Evolutionary conservation across 345 rosid species (phyloP), one percentile per base, ranked within the genome.

Genomic region (Bruguiera parviflora): DNA sequence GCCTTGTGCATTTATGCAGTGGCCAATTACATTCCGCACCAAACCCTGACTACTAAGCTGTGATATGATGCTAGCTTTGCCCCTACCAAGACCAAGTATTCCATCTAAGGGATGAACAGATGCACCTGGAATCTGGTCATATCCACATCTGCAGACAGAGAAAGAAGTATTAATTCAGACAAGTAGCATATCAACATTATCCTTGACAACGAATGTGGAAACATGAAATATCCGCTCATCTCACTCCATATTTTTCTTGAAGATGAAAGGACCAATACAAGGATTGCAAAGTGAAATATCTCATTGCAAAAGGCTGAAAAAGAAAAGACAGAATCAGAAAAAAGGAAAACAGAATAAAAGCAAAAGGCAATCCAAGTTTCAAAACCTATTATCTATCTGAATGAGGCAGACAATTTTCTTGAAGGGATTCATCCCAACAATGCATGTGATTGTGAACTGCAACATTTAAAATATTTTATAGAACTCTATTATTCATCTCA

Each of bases 71-170:
- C 97, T 86, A 59, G 94, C 70, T 79, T 82, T 84, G 22, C 98
- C 99, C 71, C 78, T 92, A 22, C 99, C 97, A 24, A 95, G 98
- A n/a, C 99, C 99, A 33, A 95, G 85, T 25, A 92, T 87, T 77
- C 98, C 99, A 55, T 95, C 99, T n/a, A 92, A 56, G 57, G 96
- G 95, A 80, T 88, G 92, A 71, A 51, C n/a, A 5, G 89, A 85
- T 22, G 78, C 67, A 27, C 94, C 91, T 3, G 91, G 86, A 64
- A 77, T 49, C 71, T 92, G 97, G 81, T 92, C 92, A 43, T 92
- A 95, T 66, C 98, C 99, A 6, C 99, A 95, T 70, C 96, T 95
- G 85, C 62, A 69, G 8, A 58, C 53, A 66, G 32, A 51, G 25
- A 20, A 11, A 67, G 28, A 56, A 56, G 1, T 6, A 53, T 1